These are phyloP conservation scores for Starmera caribaea DNA, from an alignment of 805 yeast species.

Conservation along the genomic window DNA sequence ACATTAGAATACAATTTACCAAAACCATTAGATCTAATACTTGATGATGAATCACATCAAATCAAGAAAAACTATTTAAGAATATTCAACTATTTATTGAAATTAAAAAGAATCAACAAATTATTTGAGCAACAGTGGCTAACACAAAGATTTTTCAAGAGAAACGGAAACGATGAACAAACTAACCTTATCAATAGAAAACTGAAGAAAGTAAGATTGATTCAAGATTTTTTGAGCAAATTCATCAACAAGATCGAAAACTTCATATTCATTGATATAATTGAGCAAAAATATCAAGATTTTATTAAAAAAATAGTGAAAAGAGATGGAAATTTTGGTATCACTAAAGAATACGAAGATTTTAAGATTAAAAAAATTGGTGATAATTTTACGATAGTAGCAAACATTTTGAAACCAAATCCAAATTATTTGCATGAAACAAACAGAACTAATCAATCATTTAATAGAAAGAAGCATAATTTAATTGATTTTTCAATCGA, in stretches of 20 bases:
- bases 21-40: slow-evolving; percentile 43
- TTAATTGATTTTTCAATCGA: slow-evolving; percentile 35
- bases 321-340: slow-evolving; percentile 7
- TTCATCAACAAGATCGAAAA: slow-evolving; percentile 22
- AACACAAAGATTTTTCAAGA: slow-evolving; percentile 13
- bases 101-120: slow-evolving; percentile 52
- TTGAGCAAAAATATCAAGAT: slow-evolving; percentile 19
- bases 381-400: slow-evolving; percentile 17
- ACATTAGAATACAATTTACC: slow-evolving; percentile 66
- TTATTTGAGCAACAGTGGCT: slow-evolving; percentile 43
- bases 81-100: slow-evolving; percentile 81
- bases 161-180: slow-evolving; percentile 16
- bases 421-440: slow-evolving; percentile 11
- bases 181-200: slow-evolving; percentile 16
- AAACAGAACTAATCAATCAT: slow-evolving; percentile 5
- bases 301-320: slow-evolving; percentile 18
- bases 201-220: slow-evolving; percentile 20
- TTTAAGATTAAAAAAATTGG: slow-evolving; percentile 19
- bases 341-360: slow-evolving; percentile 23
- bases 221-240: slow-evolving; percentile 23
- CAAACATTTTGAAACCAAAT: slow-evolving; percentile 22
- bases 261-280: slow-evolving; percentile 21
- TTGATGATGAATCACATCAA: slow-evolving; percentile 37
- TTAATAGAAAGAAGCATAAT: slow-evolving; percentile 2
- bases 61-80: slow-evolving; percentile 55